These are phyloP conservation scores for Ocimum tenuiflorum DNA, from an alignment of 257 asterid genomes.

Conservation along the genomic window DNA sequence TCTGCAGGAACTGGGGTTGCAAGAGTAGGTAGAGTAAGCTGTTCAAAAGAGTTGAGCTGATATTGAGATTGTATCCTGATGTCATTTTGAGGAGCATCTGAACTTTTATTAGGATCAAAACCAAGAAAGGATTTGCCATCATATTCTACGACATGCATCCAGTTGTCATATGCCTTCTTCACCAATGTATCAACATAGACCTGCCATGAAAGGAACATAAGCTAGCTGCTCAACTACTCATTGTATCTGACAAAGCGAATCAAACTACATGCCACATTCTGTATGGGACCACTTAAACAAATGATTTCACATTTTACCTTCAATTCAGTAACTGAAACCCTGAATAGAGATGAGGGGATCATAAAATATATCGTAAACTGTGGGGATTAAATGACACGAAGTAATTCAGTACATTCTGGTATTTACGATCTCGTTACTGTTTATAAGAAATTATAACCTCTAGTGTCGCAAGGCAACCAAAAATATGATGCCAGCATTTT, in stretches of 20 bases:
- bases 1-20: conserved; percentile 52
- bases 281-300: not conserved
- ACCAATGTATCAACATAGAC: conserved; percentile 71
- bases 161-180: conserved; percentile 87
- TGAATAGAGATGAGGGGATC: not conserved
- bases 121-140: conserved; percentile 82
- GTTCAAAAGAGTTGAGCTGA: conserved; percentile 49
- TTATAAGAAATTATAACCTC: not conserved
- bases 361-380: not conserved
- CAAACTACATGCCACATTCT: not conserved
- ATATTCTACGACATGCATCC: conserved; percentile 81
- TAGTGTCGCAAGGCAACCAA: not conserved
- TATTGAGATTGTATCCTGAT: conserved; percentile 34
- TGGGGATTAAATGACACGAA: not conserved
- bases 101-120: conserved; percentile 36
- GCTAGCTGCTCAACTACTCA: not conserved
- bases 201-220: conserved; percentile 36
- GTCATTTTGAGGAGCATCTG: conserved; percentile 38
- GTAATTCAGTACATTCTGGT: not conserved
- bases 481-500: not conserved
- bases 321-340: not conserved
- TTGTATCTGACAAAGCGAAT: not conserved
- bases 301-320: not conserved
- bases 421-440: not conserved
- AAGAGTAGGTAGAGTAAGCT: conserved; percentile 43